Evolutionary conservation across 306 rosid species (phyloP).

Genomic region (Lathyrus tuberosus): DNA sequence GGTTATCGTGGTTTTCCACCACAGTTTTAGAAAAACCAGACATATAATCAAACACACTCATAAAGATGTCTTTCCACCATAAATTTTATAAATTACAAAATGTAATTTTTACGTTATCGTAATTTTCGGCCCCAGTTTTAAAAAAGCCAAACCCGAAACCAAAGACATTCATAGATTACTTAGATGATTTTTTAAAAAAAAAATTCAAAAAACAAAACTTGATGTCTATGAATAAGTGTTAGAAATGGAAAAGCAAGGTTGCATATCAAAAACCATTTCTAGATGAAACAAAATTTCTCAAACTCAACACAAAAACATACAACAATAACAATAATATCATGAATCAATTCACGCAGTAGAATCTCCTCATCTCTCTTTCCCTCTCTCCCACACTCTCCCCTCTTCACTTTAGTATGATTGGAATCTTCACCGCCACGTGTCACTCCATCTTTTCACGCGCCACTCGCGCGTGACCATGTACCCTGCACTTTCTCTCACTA

Average conservation of each 20-base stretch:
- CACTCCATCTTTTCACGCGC: conserved; percentile 30
- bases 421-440: conserved; percentile 61
- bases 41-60: too few relatives aligned
- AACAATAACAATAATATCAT: background rate
- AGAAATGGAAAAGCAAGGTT: conserved; percentile 17
- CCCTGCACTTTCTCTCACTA: conserved; percentile 35
- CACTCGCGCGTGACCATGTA: conserved; percentile 37
- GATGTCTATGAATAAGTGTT: background rate
- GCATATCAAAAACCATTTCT: background rate
- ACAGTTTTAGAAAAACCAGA: too few relatives aligned
- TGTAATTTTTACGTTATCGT: too few relatives aligned
- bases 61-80: too few relatives aligned
- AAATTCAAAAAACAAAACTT: background rate
- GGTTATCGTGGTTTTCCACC: too few relatives aligned
- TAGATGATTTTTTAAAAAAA: too few relatives aligned
- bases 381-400: background rate
- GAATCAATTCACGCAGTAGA: conserved; percentile 35
- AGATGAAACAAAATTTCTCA: background rate
- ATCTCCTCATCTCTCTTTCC: conserved; percentile 22
- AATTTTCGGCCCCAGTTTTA: too few relatives aligned
- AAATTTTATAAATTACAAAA: too few relatives aligned
- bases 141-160: too few relatives aligned
- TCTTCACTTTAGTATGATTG: background rate
- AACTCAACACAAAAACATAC: background rate
- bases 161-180: too few relatives aligned